These are phyloP conservation scores for Zalerion maritima DNA, from an alignment of 495 filamentous ascomycete species.

Conservation along the genomic window DNA sequence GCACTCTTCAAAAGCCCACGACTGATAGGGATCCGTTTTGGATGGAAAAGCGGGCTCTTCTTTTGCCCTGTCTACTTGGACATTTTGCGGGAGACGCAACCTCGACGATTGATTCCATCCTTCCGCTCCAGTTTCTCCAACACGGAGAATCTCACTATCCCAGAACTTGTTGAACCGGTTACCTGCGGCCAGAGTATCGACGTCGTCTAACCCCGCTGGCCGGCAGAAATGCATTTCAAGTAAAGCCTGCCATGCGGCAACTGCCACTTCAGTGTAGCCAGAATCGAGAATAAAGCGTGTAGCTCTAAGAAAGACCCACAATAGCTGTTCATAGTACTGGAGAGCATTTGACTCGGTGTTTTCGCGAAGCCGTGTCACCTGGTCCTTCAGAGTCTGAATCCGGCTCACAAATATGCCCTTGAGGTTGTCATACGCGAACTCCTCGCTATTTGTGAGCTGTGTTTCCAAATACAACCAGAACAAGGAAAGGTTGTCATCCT, in stretches of 20 bases:
- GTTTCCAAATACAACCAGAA: slow-evolving; percentile 73
- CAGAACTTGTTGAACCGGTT: slow-evolving; percentile 63
- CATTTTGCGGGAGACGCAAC: slow-evolving; percentile 15
- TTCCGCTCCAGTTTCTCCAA: slow-evolving; percentile 57
- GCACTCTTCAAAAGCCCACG: slow-evolving; percentile 50
- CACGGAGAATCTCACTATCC: slow-evolving; percentile 69
- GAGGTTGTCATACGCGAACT: slow-evolving; percentile 55
- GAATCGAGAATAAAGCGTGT: slow-evolving; percentile 63
- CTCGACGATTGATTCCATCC: slow-evolving; percentile 50
- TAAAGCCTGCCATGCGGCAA: slow-evolving; percentile 70
- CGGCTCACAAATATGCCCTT: slow-evolving; percentile 40
- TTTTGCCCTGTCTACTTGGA: slow-evolving; percentile 18
- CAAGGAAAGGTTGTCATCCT: slow-evolving; percentile 40
- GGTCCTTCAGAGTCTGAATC: slow-evolving; percentile 32
- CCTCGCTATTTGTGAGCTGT: slow-evolving; percentile 49
- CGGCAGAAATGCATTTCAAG: slow-evolving; percentile 59
- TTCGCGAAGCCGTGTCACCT: slow-evolving; percentile 12
- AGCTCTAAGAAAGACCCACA: slow-evolving; percentile 60
- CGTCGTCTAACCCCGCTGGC: slow-evolving; percentile 21
- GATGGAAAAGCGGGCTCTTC: slow-evolving; percentile 7
- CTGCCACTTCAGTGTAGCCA: slow-evolving; percentile 63
- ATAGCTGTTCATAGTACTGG: slow-evolving; percentile 32
- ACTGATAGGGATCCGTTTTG: slow-evolving; percentile 23
- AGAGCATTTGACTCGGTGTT: slow-evolving; percentile 9
- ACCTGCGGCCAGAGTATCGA: slow-evolving; percentile 17